Conservation (phyloP, 768 basidiomycete species). For the Termitomyces bulborhizus region DNA sequence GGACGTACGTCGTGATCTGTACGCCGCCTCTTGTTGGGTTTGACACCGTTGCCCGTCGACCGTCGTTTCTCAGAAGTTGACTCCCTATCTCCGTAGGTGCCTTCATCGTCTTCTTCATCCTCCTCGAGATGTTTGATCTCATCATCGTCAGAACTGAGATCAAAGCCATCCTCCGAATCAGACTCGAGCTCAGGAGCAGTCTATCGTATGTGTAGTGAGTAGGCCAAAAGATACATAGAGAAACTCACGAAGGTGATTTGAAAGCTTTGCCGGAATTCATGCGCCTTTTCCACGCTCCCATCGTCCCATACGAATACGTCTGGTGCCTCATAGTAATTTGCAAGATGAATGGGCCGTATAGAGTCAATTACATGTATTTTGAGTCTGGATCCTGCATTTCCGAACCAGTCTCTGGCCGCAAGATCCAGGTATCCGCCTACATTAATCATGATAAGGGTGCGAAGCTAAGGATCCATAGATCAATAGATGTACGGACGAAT, state of each 20-base stretch:
- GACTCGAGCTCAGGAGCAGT: conserved; percentile 57
- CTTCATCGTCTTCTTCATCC: conserved; percentile 32
- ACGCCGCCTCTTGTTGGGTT: conserved; percentile 52
- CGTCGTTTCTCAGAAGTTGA: conserved; percentile 45
- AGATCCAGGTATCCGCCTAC: conserved; percentile 89
- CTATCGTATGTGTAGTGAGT: conserved; percentile 29
- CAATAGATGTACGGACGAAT: background rate
- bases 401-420: conserved; percentile 68
- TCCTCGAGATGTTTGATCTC: conserved; percentile 24
- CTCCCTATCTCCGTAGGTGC: conserved; percentile 36
- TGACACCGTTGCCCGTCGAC: conserved; percentile 31
- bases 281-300: conserved; percentile 66
- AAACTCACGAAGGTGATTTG: conserved; percentile 69
- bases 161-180: conserved; percentile 41
- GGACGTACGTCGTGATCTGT: conserved; percentile 37
- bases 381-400: conserved; percentile 55
- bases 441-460: conserved; percentile 86
- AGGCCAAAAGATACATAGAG: background rate
- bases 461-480: conserved; percentile 43
- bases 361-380: conserved; percentile 94
- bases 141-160: conserved; percentile 27
- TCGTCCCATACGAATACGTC: conserved; percentile 87
- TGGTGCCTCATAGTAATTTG: conserved; percentile 74
- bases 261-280: conserved; percentile 75
- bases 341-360: conserved; percentile 81